Percentiles rank a stretch among this genome's conserved stretches.
These are phyloP conservation scores for Apiotrichum brassicae DNA, from an alignment of 1,284 basidiomycete genomes.

Conservation along the genomic window DNA sequence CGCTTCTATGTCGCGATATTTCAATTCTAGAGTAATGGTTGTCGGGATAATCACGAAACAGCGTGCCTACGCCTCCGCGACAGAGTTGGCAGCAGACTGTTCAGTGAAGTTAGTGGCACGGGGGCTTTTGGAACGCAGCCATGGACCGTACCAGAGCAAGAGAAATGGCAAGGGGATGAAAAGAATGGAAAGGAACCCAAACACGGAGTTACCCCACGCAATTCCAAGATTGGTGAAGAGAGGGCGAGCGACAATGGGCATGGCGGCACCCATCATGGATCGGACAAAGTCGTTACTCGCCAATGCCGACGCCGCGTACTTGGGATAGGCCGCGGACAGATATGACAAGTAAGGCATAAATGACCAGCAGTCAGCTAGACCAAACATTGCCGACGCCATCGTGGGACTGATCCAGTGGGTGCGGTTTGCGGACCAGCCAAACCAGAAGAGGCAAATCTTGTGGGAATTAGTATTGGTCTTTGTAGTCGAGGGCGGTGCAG, in stretches of 20 bases:
- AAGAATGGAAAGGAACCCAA: constrained; percentile 34
- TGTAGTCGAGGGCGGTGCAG: constrained; percentile 11
- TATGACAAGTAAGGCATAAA: constrained; percentile 48
- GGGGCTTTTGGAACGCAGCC: constrained; percentile 41
- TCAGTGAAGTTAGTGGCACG: constrained; percentile 4
- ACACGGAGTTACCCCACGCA: constrained; percentile 41
- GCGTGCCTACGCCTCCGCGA: too few relatives aligned
- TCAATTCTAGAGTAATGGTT: not conserved
- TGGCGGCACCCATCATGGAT: constrained; percentile 43
- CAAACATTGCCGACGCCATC: constrained; percentile 38
- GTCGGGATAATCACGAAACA: too few relatives aligned
- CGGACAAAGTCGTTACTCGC: constrained; percentile 47
- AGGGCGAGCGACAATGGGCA: constrained; percentile 39
- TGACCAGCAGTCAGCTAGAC: constrained; percentile 23
- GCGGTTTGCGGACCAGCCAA: constrained; percentile 41
- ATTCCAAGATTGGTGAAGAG: constrained; percentile 45
- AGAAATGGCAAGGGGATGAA: constrained; percentile 36
- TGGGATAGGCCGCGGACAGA: constrained; percentile 60
- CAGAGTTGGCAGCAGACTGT: too few relatives aligned
- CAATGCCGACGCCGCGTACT: constrained; percentile 51
- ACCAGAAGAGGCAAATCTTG: constrained; percentile 31
- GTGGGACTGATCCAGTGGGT: constrained; percentile 40
- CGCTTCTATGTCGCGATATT: not conserved
- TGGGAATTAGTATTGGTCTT: not conserved
- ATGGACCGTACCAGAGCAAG: constrained; percentile 48